Conservation (phyloP, 495 filamentous ascomycete genomes). For the Daldinia vernicosa region DNA sequence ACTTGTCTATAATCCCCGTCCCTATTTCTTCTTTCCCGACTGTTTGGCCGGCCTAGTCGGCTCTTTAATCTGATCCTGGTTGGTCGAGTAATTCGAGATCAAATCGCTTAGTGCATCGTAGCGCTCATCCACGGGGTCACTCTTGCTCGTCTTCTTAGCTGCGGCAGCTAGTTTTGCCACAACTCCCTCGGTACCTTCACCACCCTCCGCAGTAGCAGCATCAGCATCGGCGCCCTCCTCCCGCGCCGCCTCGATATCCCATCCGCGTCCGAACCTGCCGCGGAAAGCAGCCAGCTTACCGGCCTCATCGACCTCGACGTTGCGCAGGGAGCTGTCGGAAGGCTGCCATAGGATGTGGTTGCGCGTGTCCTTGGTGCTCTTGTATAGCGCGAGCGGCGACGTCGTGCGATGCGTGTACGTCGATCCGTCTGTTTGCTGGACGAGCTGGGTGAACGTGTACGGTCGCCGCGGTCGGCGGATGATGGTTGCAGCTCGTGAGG, state of each 20-base stretch:
- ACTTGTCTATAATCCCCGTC: not conserved
- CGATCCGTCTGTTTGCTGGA: constrained; percentile 91
- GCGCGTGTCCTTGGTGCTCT: constrained; percentile 80
- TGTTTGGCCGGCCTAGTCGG: not conserved
- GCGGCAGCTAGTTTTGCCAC: not conserved
- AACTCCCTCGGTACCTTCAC: not conserved
- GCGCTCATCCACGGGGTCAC: not conserved
- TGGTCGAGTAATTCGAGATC: constrained; percentile 69
- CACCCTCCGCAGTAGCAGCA: not conserved
- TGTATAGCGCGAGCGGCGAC: constrained; percentile 79
- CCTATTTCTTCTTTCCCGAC: constrained; percentile 35
- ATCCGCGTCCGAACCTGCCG: constrained; percentile 80
- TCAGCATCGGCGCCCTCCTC: constrained; percentile 33
- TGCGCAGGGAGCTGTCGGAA: constrained; percentile 74
- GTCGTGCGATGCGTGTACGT: constrained; percentile 90
- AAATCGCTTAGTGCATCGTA: constrained; percentile 72
- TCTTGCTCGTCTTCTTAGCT: not conserved
- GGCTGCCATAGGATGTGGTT: constrained; percentile 95
- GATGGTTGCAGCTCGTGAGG: constrained; percentile 82
- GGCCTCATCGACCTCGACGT: constrained; percentile 95
- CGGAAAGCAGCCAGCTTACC: constrained; percentile 88
- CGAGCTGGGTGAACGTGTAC: constrained; percentile 95
- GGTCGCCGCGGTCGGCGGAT: constrained; percentile 87
- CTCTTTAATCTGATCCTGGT: constrained; percentile 35
- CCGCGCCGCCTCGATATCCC: constrained; percentile 67